Conservation (phyloP, 495 filamentous ascomycete species). For the Terfezia claveryi region DNA sequence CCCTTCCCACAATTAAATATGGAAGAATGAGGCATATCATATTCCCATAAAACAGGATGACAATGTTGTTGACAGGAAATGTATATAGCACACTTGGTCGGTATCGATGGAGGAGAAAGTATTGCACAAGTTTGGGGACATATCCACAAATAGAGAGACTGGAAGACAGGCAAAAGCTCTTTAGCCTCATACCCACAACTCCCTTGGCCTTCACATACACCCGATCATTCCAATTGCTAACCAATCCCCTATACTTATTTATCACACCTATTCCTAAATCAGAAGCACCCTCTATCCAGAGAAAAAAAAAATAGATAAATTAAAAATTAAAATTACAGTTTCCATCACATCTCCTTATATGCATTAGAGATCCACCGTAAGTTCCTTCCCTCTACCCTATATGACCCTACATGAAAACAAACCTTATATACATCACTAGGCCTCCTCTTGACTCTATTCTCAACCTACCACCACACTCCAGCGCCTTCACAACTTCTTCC, state of each 20-base stretch:
- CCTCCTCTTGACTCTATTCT: not conserved
- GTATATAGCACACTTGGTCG: too few relatives aligned
- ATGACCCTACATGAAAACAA: not conserved
- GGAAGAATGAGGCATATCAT: too few relatives aligned
- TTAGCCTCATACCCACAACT: not conserved
- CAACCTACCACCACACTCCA: not conserved
- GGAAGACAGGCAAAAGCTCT: not conserved
- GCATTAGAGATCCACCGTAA: not conserved
- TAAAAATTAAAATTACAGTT: not conserved
- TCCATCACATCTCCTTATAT: not conserved
- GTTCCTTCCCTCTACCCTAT: not conserved
- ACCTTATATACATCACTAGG: not conserved
- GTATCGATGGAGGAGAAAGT: too few relatives aligned
- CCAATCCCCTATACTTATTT: too few relatives aligned
- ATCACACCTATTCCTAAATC: too few relatives aligned
- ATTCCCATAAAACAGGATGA: too few relatives aligned
- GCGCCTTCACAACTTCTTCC: not conserved
- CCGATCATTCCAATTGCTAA: too few relatives aligned
- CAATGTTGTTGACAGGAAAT: too few relatives aligned
- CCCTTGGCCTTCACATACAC: not conserved
- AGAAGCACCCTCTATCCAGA: too few relatives aligned
- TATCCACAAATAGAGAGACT: too few relatives aligned
- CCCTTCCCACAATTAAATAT: too few relatives aligned
- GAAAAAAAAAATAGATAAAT: not conserved
- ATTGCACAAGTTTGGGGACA: too few relatives aligned